These are phyloP conservation scores for Primulina tabacum DNA, from an alignment of 257 asterid genomes.

Conservation along the genomic window DNA sequence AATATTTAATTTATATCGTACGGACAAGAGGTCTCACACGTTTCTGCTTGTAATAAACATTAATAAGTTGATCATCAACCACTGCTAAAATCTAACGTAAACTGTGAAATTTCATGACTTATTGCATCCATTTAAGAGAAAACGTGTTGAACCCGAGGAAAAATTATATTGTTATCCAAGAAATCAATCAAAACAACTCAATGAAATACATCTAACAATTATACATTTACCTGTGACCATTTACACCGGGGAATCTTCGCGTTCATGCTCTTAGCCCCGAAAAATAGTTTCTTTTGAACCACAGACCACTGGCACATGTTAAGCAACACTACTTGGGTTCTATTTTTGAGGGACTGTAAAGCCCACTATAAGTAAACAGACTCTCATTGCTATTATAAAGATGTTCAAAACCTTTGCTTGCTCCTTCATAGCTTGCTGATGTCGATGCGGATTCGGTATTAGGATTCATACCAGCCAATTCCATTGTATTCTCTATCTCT, in stretches of 20 bases:
- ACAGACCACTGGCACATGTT: background rate
- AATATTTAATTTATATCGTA: too few species aligned
- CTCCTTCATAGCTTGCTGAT: constrained; percentile 62
- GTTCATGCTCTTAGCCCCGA: background rate
- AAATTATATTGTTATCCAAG: background rate
- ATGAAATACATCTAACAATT: background rate
- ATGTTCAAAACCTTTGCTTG: constrained; percentile 43
- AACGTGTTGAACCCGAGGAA: too few species aligned
- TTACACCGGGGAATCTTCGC: background rate
- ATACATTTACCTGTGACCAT: background rate
- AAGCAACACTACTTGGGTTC: constrained; percentile 46
- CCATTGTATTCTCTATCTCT: constrained; percentile 76
- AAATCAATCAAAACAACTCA: background rate
- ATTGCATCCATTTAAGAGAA: too few species aligned
- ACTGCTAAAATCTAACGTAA: background rate
- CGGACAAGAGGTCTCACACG: too few species aligned
- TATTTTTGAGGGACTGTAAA: constrained; percentile 35
- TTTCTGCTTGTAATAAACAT: too few species aligned
- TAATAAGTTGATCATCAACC: background rate
- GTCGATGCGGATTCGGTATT: constrained; percentile 70
- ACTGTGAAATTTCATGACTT: too few species aligned
- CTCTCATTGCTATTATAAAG: constrained; percentile 66
- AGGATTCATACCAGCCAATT: constrained; percentile 73
- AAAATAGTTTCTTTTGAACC: background rate
- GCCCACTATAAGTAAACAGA: constrained; percentile 57